phyloP scores from a whole-genome alignment of 768 basidiomycete genomes.

The Amanita rubescens region DNA sequence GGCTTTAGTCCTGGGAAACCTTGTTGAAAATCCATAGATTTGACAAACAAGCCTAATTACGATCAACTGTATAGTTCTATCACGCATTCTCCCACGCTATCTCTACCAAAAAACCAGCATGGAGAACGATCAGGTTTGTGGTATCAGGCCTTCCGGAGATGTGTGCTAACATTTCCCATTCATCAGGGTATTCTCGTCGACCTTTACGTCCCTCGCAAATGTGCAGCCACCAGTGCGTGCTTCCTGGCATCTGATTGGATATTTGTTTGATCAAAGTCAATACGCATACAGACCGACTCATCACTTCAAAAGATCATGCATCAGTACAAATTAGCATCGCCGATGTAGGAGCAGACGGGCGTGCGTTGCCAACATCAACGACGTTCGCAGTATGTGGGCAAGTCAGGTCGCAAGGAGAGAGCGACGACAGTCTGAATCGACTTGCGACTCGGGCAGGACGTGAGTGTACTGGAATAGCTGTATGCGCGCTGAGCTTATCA shows the following conservation, averaged over 20 bases:
- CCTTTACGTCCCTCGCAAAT: constrained; percentile 99
- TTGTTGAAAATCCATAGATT: neutral
- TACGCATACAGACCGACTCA: constrained; percentile 97
- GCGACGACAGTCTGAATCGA: constrained; percentile 94
- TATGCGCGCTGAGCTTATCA: constrained; percentile 1
- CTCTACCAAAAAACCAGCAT: constrained; percentile 36
- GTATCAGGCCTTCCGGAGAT: neutral
- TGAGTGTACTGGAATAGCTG: constrained; percentile 39
- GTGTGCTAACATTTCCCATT: constrained; percentile 2
- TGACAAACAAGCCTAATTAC: neutral
- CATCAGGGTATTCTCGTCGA: constrained; percentile 93
- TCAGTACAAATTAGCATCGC: constrained; percentile 94
- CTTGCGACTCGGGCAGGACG: constrained; percentile 92
- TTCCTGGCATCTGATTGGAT: constrained; percentile 1
- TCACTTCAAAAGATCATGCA: constrained; percentile 98
- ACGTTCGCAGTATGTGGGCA: constrained; percentile 94
- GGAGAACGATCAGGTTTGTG: constrained; percentile 87
- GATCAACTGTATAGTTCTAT: constrained; percentile 31
- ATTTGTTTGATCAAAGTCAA: neutral
- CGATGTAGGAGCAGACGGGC: constrained; percentile 89
- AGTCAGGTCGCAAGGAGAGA: constrained; percentile 92
- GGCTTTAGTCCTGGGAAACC: constrained; percentile 38
- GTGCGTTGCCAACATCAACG: constrained; percentile 67
- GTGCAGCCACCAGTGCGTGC: constrained; percentile 89
- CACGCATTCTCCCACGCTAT: constrained; percentile 27